Evolutionary conservation across 805 yeast species (phyloP), one percentile per base, ranked within the genome.

Genomic region (Nakazawaea siamensis): DNA sequence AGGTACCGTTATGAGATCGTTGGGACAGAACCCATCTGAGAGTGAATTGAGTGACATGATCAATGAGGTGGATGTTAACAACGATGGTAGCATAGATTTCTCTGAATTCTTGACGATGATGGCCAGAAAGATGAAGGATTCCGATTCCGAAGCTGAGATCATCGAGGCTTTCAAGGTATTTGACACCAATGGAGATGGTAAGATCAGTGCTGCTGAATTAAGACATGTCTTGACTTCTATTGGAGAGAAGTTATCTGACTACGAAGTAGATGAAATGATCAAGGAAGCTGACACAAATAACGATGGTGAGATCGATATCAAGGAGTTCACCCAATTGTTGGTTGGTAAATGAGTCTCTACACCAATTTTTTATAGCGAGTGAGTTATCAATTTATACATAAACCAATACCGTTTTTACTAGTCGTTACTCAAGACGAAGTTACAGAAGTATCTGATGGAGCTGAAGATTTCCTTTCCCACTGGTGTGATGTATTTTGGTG

Each of bases 1-100:
- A 48, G 97, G 97, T 45, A 87, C 96, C 4, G 98, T 92, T 35
- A 92, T 92, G 98, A 81, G 98, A 65, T 85, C 97, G n/a, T 70
- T 92, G 54, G 98, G 98, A 34, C 92, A 87, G 61, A 90, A 90
- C 52, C 98, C 98, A 24, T 79, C 94, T 33, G 97, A 92, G 60
- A 78, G 87, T 46, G 98, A 92, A 61, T 80, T 92, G 51, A 83
- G 92, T 38, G 98, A 92, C 57, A 78, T 92, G 81, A 85, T 92
- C 69, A 90, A 90, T 58, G 98, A 92, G 63, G 94, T 92, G 35
- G 98, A 92, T 59, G 80, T 81, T 43, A 92, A 92, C 64, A 90
- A 90, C 49, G 94, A 92, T 62, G 96, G 96, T 26, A 70, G 76
- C 50, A 81, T 82, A 48, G 92, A 82, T 54, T 82, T 82, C 58